These are phyloP conservation scores for Corynespora cassiicola DNA, from an alignment of 2,329 filamentous ascomycete species.

Conservation along the genomic window DNA sequence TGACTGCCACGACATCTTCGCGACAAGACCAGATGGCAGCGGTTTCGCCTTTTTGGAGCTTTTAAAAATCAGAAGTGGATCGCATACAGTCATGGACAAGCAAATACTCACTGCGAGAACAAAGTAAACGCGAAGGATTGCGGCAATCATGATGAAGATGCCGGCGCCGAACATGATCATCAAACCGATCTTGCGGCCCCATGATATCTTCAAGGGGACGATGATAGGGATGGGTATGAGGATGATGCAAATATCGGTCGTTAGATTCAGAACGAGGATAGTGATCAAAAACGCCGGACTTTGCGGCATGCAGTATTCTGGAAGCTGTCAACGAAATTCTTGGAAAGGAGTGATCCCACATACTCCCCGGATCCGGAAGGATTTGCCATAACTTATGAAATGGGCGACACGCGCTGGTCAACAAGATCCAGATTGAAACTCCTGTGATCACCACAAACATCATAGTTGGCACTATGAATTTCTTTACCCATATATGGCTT, in stretches of 20 bases:
- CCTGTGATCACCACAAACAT: conserved; percentile 31
- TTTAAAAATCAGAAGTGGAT: conserved; percentile 1
- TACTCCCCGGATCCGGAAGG: conserved; percentile 47
- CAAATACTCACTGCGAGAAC: conserved; percentile 33
- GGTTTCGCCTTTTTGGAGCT: conserved; percentile 18
- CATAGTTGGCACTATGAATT: conserved; percentile 46
- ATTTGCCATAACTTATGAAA: conserved; percentile 46
- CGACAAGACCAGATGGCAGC: conserved; percentile 49
- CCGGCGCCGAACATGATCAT: conserved; percentile 41
- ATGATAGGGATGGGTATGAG: conserved; percentile 45
- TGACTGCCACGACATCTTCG: conserved; percentile 48
- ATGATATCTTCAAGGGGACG: conserved; percentile 32
- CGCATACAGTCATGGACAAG: not conserved
- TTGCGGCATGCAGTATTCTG: conserved; percentile 39
- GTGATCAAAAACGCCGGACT: conserved; percentile 40
- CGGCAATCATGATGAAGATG: conserved; percentile 44
- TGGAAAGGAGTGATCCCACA: conserved; percentile 5
- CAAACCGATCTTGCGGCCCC: conserved; percentile 36
- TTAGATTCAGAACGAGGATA: conserved; percentile 41
- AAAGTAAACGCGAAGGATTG: conserved; percentile 28
- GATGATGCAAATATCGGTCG: conserved; percentile 45
- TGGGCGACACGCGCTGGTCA: conserved; percentile 37
- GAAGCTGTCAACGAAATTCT: not conserved
- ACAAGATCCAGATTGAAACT: conserved; percentile 27
- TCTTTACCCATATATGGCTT: conserved; percentile 43